phyloP scores from a whole-genome alignment of 1,284 basidiomycete species.

The Naganishia albida region DNA sequence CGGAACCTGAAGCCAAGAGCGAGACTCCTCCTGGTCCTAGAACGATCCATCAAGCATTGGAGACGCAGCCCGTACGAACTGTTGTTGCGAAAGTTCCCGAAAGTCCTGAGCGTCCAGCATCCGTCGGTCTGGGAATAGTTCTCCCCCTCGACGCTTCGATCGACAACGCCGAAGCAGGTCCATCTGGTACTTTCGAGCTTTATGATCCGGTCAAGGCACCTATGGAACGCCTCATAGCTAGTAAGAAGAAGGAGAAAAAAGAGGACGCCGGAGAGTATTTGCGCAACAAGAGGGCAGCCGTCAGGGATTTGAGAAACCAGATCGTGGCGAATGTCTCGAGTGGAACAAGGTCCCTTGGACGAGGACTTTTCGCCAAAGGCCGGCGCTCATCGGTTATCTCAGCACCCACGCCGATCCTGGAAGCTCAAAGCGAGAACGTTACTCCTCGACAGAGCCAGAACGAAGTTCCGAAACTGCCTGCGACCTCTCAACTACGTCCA shows the following conservation, averaged over 20 bases:
- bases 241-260: constrained; percentile 19
- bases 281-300: constrained; percentile 5
- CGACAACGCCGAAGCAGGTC: neutral
- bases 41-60: neutral
- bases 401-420: neutral
- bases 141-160: neutral
- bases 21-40: neutral
- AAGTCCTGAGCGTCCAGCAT: too few species aligned
- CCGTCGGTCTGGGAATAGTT: constrained; percentile 7
- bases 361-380: too few species aligned
- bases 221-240: constrained; percentile 14
- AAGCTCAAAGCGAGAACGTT: neutral
- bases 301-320: neutral
- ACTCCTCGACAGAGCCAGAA: neutral
- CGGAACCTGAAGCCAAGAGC: neutral
- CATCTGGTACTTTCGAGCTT: neutral
- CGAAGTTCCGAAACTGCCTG: neutral
- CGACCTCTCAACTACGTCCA: neutral
- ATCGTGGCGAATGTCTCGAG: neutral
- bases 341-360: too few species aligned
- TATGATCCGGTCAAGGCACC: too few species aligned
- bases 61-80: neutral
- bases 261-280: neutral
- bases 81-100: neutral
- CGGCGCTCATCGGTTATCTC: too few species aligned